Base-by-base conservation (phyloP, 441 rosid species). In the Aquilaria agallochum region DNA sequence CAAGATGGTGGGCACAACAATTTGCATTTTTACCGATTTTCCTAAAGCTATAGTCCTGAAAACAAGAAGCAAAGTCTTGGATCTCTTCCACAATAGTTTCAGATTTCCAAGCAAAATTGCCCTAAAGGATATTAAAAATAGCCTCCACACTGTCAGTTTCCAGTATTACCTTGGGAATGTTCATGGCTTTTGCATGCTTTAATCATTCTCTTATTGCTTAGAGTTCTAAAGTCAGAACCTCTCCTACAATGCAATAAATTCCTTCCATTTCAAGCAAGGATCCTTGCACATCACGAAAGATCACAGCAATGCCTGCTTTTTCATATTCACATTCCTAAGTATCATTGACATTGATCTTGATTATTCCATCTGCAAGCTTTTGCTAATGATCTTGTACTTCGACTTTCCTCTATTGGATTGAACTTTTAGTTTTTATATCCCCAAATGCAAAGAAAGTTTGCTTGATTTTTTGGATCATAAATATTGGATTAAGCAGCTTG, bases 1-100 rank as follows among this genome's bases (percentile, higher is more conserved):
- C 45, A n/a, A 46, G 7, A 31, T 49, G 33, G 48, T 65, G 50
- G 48, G 56, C 53, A 44, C 55, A 6, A 55, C 55, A 46, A 40
- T 10, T 46, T 46, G 27, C 14, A 6, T 45, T 11, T 7, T 1
- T 7, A 7, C 11, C 48, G 1, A 7, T 45, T 45, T 7, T 45
- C 7, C 9, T 45, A 45, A 7, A 7, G 7, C 1, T 7, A 45
- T 45, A 45, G 48, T 11, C 7, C 9, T 45, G 1, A 45, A 45
- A 45, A 7, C 7, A 1, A 6, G 7, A 45, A 6, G 7, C 2
- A 7, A 45, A 1, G 7, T 11, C 1, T 45, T 7, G 11, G 7
- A 11, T 45, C 48, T 6, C 11, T 1, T 6, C 7, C 11, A 11
- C 7, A 6, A 45, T 7, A 1, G 11, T 7, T 20, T 20, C 27